Evolutionary conservation across 768 basidiomycete species (phyloP), one percentile per base, ranked within the genome.

Genomic region (Lentinus brumalis): DNA sequence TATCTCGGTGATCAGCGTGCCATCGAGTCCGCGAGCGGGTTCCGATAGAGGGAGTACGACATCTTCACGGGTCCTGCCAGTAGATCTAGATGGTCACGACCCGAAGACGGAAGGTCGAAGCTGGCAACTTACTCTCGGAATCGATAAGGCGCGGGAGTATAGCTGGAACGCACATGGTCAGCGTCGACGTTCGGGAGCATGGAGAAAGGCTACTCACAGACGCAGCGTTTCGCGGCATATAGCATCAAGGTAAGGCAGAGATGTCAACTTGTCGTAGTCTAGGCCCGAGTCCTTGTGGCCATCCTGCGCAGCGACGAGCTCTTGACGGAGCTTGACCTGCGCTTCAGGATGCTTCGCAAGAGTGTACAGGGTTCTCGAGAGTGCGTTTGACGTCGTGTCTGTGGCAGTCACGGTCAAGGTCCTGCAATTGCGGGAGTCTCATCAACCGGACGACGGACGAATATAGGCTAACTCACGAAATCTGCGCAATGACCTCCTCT

Each of bases 31-130:
- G 38, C 61, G 61, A 35, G 82, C 65, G 0, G 79, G 77, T 2
- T 59, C 66, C 0, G 68, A 73, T 9, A 83, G 70, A 7, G 82
- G 82, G 2, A 83, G 63, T 8, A 79, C 53, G 12, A 65, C 65
- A 52, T 79, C 77, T 55, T 77, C 52, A 5, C 67, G 66, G 21
- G 75, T 59, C 1, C 80, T 81, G 57, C 21, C 21, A 26, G 21
- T 26, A 26, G 21, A 26, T 26, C 21, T 26, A 26, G 21, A 26
- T 26, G 21, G 1, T 26, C 21, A 26, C 21, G 21, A 26, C 21
- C 21, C 21, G 21, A 2, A 26, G 21, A 26, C 21, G 21, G 21
- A 26, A 26, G 21, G 21, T 26, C 21, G 21, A 11, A 35, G 35
- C 35, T 35, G 11, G 35, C 35, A 3, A 11, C 35, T 35, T 35